Evolutionary conservation across 176 grass and related monocot genomes (phyloP).

Genomic region (Phoenix dactylifera): DNA sequence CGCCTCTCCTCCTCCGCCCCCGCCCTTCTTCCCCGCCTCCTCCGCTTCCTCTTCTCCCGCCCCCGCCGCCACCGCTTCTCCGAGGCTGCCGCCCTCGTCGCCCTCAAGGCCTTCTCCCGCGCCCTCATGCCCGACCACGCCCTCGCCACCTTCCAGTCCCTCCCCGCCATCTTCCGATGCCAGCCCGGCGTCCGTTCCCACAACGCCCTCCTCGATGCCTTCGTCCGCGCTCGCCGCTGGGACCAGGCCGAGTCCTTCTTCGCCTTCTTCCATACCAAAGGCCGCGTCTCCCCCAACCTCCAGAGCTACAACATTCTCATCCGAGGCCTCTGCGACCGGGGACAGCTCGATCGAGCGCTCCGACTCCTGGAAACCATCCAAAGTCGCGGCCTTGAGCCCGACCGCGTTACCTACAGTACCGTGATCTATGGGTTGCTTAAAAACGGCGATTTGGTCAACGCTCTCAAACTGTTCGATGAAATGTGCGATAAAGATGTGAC

Average conservation of each 20-base stretch:
- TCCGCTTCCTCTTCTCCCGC: constrained; percentile 28
- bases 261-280: constrained; percentile 43
- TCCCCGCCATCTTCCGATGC: constrained; percentile 52
- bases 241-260: constrained; percentile 65
- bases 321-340: constrained; percentile 49
- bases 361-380: constrained; percentile 31
- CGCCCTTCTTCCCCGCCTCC: constrained; percentile 33
- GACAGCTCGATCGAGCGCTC: constrained; percentile 48
- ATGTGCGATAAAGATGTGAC: constrained; percentile 44
- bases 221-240: constrained; percentile 58
- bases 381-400: constrained; percentile 32
- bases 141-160: constrained; percentile 51
- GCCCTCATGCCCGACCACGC: constrained; percentile 63
- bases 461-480: constrained; percentile 77
- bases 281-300: constrained; percentile 59
- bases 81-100: constrained; percentile 47
- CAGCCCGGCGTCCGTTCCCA: constrained; percentile 72
- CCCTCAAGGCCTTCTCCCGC: constrained; percentile 77
- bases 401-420: constrained; percentile 70
- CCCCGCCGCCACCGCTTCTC: constrained; percentile 52
- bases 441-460: constrained; percentile 22
- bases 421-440: constrained; percentile 51
- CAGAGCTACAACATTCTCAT: constrained; percentile 87
- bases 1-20: constrained; percentile 33
- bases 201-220: constrained; percentile 77